Evolutionary conservation across 768 basidiomycete genomes (phyloP).

Genomic region (Clavulina sp.): DNA sequence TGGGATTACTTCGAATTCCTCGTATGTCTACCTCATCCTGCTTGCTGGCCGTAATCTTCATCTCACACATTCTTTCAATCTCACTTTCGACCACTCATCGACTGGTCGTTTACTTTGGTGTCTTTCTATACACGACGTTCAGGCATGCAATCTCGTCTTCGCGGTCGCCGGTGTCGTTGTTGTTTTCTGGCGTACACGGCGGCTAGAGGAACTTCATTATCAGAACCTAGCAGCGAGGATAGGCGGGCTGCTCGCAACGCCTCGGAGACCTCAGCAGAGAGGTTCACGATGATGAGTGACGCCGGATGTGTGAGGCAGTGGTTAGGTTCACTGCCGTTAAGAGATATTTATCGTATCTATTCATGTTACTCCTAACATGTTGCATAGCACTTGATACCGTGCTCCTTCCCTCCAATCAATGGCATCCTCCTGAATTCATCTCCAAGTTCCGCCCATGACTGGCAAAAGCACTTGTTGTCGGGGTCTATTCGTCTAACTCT

Average conservation of each 20-base stretch:
- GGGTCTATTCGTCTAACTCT: not conserved
- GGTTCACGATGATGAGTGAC: too few relatives aligned
- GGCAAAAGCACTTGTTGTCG: too few relatives aligned
- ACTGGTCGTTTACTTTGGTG: not conserved
- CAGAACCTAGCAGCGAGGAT: slow-evolving; percentile 75
- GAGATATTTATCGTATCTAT: too few relatives aligned
- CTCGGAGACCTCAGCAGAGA: too few relatives aligned
- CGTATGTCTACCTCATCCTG: slow-evolving; percentile 28
- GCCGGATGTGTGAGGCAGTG: too few relatives aligned
- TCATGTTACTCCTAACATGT: too few relatives aligned
- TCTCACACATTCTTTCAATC: not conserved
- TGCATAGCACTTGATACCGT: too few relatives aligned
- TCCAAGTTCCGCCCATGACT: not conserved
- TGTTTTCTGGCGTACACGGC: slow-evolving; percentile 49
- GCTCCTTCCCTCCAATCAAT: not conserved
- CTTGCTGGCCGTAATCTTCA: too few relatives aligned
- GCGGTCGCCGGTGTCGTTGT: slow-evolving; percentile 45
- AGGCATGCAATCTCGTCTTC: slow-evolving; percentile 47
- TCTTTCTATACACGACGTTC: not conserved
- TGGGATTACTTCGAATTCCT: slow-evolving; percentile 86
- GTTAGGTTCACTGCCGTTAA: too few relatives aligned
- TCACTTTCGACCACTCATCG: not conserved
- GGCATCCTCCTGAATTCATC: not conserved
- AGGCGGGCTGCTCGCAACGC: too few relatives aligned
- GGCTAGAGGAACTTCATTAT: slow-evolving; percentile 56